These are phyloP conservation scores for Oryza coarctata DNA, from an alignment of 176 grass and related monocot genomes.

Conservation along the genomic window DNA sequence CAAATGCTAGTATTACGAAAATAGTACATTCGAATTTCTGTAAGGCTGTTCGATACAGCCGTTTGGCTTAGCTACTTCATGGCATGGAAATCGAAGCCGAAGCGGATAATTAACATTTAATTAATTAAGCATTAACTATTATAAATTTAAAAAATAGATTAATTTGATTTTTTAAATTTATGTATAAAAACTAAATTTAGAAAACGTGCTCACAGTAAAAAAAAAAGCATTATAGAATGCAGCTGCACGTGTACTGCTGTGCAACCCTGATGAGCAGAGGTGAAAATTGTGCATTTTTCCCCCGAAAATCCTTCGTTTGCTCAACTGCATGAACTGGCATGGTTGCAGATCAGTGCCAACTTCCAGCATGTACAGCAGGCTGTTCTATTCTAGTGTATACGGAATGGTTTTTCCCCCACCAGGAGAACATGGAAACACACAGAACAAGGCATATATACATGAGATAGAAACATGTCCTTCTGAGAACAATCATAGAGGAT, in stretches of 20 bases:
- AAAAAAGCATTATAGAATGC: no score
- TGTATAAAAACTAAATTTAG: no score
- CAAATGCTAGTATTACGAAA: no score
- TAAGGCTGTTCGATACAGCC: no score
- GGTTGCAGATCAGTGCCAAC: not conserved
- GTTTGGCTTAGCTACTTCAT: no score
- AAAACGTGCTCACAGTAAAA: no score
- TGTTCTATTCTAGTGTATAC: no score
- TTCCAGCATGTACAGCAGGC: not conserved
- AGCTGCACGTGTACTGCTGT: not conserved
- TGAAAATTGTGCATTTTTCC: not conserved
- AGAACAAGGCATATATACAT: not conserved
- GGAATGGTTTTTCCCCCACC: not conserved
- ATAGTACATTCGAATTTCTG: not conserved
- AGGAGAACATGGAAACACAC: not conserved
- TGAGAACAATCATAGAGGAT: not conserved
- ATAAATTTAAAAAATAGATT: no score
- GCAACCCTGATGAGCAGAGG: not conserved
- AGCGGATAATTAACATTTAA: no score
- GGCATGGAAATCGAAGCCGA: no score
- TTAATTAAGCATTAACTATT: no score
- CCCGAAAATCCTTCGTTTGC: not conserved
- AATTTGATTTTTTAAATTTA: no score
- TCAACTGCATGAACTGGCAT: not conserved
- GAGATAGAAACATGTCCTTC: not conserved